Evolutionary conservation across 106 monocot genomes (phyloP), one percentile per base, ranked within the genome.

Genomic region (Apostasia shenzhenica): DNA sequence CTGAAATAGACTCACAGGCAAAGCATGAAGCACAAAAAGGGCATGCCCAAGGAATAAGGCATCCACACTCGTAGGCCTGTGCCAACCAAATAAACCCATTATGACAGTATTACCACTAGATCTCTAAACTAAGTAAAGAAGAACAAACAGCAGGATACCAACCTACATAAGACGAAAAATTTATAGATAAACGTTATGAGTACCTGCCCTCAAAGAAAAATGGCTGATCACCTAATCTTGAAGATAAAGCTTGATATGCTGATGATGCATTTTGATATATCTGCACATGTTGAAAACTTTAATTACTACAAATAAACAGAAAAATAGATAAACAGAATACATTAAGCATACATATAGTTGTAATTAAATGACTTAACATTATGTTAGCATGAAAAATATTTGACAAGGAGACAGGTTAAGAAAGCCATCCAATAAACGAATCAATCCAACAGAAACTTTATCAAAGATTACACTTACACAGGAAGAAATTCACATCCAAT

Each of bases 41-140:
- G 87, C 86, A 84, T 99, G 93, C 62, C 89, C 92, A 67, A 99
- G 93, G 72, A 99, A 99, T 74, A 88, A 65, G 59, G 99, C 89
- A 80, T 99, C 99, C 63, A 93, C 72, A 78, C 93, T 93, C 46
- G 99, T 99, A 9, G 93, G 99, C 71, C 99, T 99, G 77, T 10
- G 77, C 38, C 58, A 42, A 77, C 37, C 63, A 45, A 65, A 72
- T 40, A 72, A 62, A 74, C 12, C 14, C 12, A 52, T 40, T 45
- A 12, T 59, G 55, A 59, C 45, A 50, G 4, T 13, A 54, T 49
- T 37, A 8, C 9, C 54, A 43, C 13, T 14, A 70, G 48, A 53
- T 12, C 45, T 49, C 8, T 4, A 65, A 1, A 1, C 45, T 11
- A 66, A 6, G 52, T 7, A 52, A 52, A 44, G 43, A 12, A 61